Evolutionary conservation across 2,329 filamentous ascomycete genomes (phyloP), one percentile per base, ranked within the genome.

Genomic region (Blastomyces emzantsi): DNA sequence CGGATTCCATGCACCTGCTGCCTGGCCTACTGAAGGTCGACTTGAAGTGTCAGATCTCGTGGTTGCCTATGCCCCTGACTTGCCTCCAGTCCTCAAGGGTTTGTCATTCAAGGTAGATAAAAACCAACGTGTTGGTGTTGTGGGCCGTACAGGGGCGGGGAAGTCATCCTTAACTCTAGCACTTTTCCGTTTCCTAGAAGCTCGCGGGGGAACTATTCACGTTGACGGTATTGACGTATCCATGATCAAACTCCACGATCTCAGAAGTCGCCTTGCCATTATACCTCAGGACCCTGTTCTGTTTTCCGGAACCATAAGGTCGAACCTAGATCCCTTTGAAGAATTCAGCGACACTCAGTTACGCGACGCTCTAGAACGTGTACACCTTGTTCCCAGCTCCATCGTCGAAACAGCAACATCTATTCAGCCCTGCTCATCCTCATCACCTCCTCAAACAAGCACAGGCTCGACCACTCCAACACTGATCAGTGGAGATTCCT

Each of bases 271-370:
- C 0, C 76, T 94, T 0, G 88, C 89, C 47, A 92, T 94, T 68
- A 93, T 94, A 62, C 90, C 90, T 0, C 88, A 92, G 76, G 90
- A 93, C 68, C 90, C 90, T 0, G 89, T 92, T 0, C 81, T 94
- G 7, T 93, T 94, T 76, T 90, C 87, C 0, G 90, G 90, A 28
- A 92, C 89, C 0, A 79, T 94, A 25, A 82, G 90, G 52, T 85
- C 82, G 54, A 93, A 93, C 70, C 81, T 94, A 4, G 90, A 94
- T 70, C 87, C 90, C 0, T 92, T 92, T 69, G 80, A 87, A 62
- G 80, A 89, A 65, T 85, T 90, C 70, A 82, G 80, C 1, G 89
- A 93, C 67, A 79, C 77, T 0, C 87, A 89, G 69, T 83, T 94
- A 3, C 81, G 82, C 47, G 87, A 90, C 68, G 88, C 86, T 0